Evolutionary conservation across 345 rosid genomes (phyloP).

Genomic region (Populus pruinosa): DNA sequence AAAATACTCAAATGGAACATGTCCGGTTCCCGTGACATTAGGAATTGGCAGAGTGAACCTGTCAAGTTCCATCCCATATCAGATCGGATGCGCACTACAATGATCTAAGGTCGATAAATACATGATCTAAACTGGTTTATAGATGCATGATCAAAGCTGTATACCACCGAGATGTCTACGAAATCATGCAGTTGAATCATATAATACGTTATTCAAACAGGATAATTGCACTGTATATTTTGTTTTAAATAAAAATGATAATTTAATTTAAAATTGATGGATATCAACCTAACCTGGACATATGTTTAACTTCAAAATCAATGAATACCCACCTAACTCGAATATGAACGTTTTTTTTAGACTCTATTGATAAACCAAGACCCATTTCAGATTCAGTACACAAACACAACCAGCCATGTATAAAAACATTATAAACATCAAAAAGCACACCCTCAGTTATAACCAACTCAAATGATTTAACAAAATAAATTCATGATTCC

Average conservation of each 20-base stretch:
- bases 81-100: neutral
- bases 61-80: neutral
- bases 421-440: neutral
- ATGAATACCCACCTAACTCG: too few species aligned
- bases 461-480: neutral
- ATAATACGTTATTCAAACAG: too few species aligned
- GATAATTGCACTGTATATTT: too few species aligned
- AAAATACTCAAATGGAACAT: neutral
- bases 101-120: neutral
- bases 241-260: too few species aligned
- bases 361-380: slow-evolving; percentile 2
- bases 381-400: slow-evolving; percentile 14
- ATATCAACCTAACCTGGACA: too few species aligned
- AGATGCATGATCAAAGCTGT: too few species aligned
- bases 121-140: too few species aligned
- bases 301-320: too few species aligned
- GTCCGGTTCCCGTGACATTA: neutral
- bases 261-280: too few species aligned
- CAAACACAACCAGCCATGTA: neutral
- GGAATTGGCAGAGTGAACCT: neutral
- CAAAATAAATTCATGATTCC: slow-evolving; percentile 20
- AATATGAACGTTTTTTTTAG: too few species aligned
- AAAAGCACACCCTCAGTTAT: slow-evolving; percentile 2
- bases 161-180: too few species aligned
- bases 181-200: too few species aligned